Percentiles rank a stretch among this genome's conserved stretches.
Evolutionary conservation across 2,329 filamentous ascomycete species (phyloP).

Genomic region (Fusarium tanahbumbuense): DNA sequence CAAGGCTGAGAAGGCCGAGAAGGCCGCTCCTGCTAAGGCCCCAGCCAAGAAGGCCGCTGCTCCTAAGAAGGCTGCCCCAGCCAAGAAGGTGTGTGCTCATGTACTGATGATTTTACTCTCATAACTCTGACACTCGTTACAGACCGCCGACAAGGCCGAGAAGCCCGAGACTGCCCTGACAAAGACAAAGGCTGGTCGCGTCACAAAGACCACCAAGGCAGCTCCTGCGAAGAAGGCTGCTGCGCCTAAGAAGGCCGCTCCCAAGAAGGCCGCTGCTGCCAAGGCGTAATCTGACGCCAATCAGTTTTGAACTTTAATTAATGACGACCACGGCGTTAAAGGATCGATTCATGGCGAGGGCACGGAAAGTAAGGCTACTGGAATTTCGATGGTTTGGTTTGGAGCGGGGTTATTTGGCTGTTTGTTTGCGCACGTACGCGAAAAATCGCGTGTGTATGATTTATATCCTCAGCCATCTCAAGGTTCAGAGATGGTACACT

Average conservation of each 20-base stretch:
- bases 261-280: conserved; percentile 62
- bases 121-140: conserved; percentile 6
- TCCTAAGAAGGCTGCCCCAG: conserved; percentile 50
- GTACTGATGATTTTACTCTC: not conserved
- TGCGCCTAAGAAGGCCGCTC: conserved; percentile 53
- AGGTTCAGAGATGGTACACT: conserved; percentile 32
- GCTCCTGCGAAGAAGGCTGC: conserved; percentile 49
- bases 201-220: conserved; percentile 74
- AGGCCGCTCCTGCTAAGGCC: conserved; percentile 78
- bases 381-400: conserved; percentile 43
- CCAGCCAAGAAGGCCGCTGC: conserved; percentile 49
- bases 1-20: conserved; percentile 52
- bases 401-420: conserved; percentile 42
- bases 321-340: conserved; percentile 55
- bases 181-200: conserved; percentile 89
- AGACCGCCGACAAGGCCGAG: conserved; percentile 59
- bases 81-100: conserved; percentile 31
- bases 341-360: conserved; percentile 47
- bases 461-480: conserved; percentile 37
- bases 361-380: conserved; percentile 44
- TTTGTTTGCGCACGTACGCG: conserved; percentile 42
- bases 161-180: conserved; percentile 73
- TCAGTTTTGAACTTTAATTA: conserved; percentile 49
- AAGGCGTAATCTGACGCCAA: conserved; percentile 52
- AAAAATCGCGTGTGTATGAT: conserved; percentile 36